These are phyloP conservation scores for Cordyceps cateniannulata DNA, from an alignment of 2,329 filamentous ascomycete species.

Conservation along the genomic window DNA sequence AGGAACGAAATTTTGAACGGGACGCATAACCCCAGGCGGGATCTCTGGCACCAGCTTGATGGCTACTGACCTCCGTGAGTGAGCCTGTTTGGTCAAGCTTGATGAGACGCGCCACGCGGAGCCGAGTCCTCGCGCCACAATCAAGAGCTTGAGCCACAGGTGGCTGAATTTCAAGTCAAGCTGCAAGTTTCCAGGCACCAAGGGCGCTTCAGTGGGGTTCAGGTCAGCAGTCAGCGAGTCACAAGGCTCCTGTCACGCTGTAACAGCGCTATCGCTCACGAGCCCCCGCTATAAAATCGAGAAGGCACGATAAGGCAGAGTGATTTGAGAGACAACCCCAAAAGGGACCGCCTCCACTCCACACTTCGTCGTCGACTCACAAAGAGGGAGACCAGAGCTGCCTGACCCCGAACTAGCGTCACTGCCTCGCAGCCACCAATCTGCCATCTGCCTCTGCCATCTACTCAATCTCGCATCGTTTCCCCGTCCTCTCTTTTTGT, in stretches of 20 bases:
- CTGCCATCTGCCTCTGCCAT: background rate
- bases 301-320: background rate
- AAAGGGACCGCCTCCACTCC: background rate
- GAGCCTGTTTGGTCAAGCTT: background rate
- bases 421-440: constrained; percentile 7
- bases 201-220: background rate
- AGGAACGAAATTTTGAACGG: background rate
- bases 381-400: background rate
- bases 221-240: constrained; percentile 17
- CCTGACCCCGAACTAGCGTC: constrained; percentile 12
- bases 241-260: constrained; percentile 28
- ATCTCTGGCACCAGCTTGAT: background rate
- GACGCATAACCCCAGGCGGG: background rate
- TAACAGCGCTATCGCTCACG: background rate
- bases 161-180: background rate
- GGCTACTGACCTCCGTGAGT: background rate
- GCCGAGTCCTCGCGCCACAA: background rate
- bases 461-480: background rate
- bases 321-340: background rate
- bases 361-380: background rate
- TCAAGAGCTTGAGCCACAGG: background rate
- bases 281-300: background rate
- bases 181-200: too few relatives aligned
- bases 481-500: background rate
- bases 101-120: background rate